Conservation (phyloP, 2,329 filamentous ascomycete species). For the Pseudogymnoascus sp. region DNA sequence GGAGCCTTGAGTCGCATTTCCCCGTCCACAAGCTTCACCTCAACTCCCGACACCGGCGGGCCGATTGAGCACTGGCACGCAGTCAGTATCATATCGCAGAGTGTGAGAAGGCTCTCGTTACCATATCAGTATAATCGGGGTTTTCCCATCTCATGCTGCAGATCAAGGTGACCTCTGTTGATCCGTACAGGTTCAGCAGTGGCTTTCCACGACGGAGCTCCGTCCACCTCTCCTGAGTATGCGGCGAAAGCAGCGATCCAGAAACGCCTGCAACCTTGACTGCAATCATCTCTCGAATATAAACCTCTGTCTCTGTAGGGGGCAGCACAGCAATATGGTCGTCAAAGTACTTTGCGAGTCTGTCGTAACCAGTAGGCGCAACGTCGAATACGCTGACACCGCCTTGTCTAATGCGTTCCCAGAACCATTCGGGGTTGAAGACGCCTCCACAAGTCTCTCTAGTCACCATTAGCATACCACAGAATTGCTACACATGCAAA, state of each 20-base stretch:
- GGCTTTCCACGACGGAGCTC: conserved; percentile 19
- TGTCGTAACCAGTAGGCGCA: conserved; percentile 18
- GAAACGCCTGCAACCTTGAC: conserved; percentile 15
- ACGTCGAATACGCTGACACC: conserved; percentile 19
- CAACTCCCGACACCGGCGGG: conserved; percentile 17
- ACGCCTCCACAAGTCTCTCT: conserved; percentile 18
- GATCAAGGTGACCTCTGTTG: conserved; percentile 19
- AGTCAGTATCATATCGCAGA: conserved; percentile 12
- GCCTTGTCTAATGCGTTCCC: conserved; percentile 19
- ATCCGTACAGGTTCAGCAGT: conserved; percentile 19
- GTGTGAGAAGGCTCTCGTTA: neutral
- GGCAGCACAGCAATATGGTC: conserved; percentile 19
- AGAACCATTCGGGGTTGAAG: conserved; percentile 20
- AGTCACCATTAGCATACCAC: conserved; percentile 5
- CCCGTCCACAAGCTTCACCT: conserved; percentile 19
- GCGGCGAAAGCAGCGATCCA: conserved; percentile 17
- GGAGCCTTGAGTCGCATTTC: conserved; percentile 20
- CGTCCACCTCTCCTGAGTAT: conserved; percentile 19
- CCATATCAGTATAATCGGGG: conserved; percentile 18
- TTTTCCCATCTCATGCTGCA: conserved; percentile 18
- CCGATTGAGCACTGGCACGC: conserved; percentile 17
- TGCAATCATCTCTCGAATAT: conserved; percentile 17
- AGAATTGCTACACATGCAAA: neutral
- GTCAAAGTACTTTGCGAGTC: conserved; percentile 20
- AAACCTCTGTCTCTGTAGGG: conserved; percentile 14